A percentile compares a stretch with the other conserved stretches of the same genome.
Evolutionary conservation across 805 yeast species (phyloP).

Genomic region (Scheffersomyces amazonensis): DNA sequence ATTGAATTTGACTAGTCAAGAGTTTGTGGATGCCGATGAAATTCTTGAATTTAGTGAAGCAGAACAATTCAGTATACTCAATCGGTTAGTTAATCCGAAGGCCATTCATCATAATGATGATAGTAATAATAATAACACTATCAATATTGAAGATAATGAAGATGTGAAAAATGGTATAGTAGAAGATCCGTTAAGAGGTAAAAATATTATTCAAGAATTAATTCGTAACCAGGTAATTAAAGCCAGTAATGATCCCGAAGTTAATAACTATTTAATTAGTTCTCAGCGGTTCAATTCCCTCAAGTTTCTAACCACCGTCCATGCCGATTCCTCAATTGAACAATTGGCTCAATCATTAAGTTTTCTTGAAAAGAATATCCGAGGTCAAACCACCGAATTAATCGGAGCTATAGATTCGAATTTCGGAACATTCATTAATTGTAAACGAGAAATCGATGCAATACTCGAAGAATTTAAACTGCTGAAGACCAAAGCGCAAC

Average conservation of each 20-base stretch:
- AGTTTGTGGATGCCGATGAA: conserved; percentile 14
- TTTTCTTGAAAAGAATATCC: conserved; percentile 32
- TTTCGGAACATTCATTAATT: conserved; percentile 31
- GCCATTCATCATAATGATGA: conserved; percentile 5
- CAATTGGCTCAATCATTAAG: conserved; percentile 25
- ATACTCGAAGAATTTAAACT: conserved; percentile 29
- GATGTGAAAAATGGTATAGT: conserved; percentile 9
- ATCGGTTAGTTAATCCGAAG: conserved; percentile 16
- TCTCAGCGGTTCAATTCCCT: conserved; percentile 34
- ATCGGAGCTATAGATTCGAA: conserved; percentile 36
- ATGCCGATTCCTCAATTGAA: conserved; percentile 35
- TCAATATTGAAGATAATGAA: conserved; percentile 4
- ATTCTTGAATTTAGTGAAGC: conserved; percentile 15
- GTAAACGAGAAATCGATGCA: conserved; percentile 39
- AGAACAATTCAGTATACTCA: conserved; percentile 30
- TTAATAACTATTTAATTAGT: conserved; percentile 31
- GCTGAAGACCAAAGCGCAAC: conserved; percentile 33
- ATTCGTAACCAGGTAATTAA: conserved; percentile 19
- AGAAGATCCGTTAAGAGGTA: conserved; percentile 33
- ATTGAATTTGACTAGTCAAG: conserved; percentile 4
- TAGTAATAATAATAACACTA: conserved; percentile 1
- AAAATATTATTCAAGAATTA: conserved; percentile 24
- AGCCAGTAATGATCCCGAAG: conserved; percentile 26
- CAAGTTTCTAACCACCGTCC: conserved; percentile 34
- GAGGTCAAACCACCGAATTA: conserved; percentile 32